Base-by-base conservation (phyloP, 2,329 filamentous ascomycete species). In the Leptodontidium sp. region DNA sequence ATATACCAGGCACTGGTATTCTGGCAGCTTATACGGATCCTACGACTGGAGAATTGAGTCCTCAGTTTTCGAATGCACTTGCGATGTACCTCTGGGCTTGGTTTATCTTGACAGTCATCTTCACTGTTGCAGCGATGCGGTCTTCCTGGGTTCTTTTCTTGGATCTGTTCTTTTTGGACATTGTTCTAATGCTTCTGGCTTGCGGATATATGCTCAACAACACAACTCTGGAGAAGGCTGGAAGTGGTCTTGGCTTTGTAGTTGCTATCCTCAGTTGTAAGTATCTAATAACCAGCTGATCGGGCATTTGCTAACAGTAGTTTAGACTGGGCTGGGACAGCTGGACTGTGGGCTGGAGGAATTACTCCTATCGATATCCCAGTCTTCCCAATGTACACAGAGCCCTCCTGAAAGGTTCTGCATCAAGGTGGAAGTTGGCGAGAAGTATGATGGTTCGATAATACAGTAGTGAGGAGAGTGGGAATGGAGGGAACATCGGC, bases 1-100 rank as follows among this genome's bases (percentile, higher is more conserved):
- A 78, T 69, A 71, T 81, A 38, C 80, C 80, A 7, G 79, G 79
- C 3, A 75, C 77, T 12, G 80, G 80, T 15, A 80, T 81, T 49
- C 57, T 81, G 6, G 73, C 76, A 11, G 75, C 80, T n/a, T 82
- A 81, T 72, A 78, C 76, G 21, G 76, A 79, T 58, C 38, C 73
- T n/a, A 65, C 62, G 11, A 76, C 75, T 1, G 78, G 78, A 7
- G 62, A 65, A 32, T 50, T 68, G 5, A 65, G 65, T 45, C 47
- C 55, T 7, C 35, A 65, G 55, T 68, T 68, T 47, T n/a, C 66
- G 2, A 68, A 68, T 21, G 66, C 40, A 8, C 47, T 70, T n/a
- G 65, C 59, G 2, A 67, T 67, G 40, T 67, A 63, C n/a, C 32
- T 68, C 32, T 68, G 66, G 66, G 66, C 66, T 47, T 68, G 66